These are phyloP conservation scores for Penicillium egyptiacum DNA, from an alignment of 495 filamentous ascomycete genomes.

Conservation along the genomic window DNA sequence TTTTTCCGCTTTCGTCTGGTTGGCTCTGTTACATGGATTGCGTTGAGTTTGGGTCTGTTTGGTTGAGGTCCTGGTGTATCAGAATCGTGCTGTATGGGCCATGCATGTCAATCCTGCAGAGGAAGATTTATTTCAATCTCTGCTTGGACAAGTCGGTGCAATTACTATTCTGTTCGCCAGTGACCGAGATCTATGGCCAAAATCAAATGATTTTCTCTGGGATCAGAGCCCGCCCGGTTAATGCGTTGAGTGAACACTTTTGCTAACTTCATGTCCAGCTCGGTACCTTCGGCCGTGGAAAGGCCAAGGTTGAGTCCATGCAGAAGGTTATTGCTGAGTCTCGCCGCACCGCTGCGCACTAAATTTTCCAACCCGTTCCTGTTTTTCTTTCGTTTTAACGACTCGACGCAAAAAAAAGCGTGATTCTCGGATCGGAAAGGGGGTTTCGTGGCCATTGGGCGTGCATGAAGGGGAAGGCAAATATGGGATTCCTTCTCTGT, in stretches of 20 bases:
- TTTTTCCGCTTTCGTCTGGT: not conserved
- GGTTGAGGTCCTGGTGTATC: not conserved
- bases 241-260: slow-evolving; percentile 1
- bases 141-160: not conserved
- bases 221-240: not conserved
- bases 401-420: slow-evolving; percentile 32
- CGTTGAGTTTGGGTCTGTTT: slow-evolving; percentile 3
- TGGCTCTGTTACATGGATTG: slow-evolving; percentile 1
- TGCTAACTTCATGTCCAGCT: slow-evolving; percentile 54
- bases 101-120: not conserved
- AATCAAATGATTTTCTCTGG: not conserved
- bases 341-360: slow-evolving; percentile 73
- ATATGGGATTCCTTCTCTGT: slow-evolving; percentile 31
- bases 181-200: not conserved
- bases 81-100: not conserved
- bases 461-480: slow-evolving; percentile 35
- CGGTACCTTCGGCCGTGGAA: slow-evolving; percentile 95
- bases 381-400: slow-evolving; percentile 36
- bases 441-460: slow-evolving; percentile 30
- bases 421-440: slow-evolving; percentile 33
- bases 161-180: not conserved
- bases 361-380: slow-evolving; percentile 48
- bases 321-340: slow-evolving; percentile 95
- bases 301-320: slow-evolving; percentile 99
- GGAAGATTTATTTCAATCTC: not conserved